Conservation (phyloP, 2,329 filamentous ascomycete species). For the Fusarium azukiicola region DNA sequence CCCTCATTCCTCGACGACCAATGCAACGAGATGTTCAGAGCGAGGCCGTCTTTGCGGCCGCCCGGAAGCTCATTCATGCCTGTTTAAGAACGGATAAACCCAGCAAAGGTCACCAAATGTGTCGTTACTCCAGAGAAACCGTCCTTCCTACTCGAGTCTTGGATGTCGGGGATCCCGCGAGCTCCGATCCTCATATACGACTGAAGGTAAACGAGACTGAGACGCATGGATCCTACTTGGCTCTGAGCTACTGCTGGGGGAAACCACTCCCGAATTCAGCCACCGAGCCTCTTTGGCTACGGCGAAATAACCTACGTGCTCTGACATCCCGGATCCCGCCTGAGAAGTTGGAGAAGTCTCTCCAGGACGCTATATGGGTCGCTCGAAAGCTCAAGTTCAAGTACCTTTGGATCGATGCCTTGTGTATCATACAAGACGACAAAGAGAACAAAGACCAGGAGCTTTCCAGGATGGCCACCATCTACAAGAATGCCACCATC, state of each 20-base stretch:
- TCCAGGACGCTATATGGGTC: background rate
- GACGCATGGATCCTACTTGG: background rate
- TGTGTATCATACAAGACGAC: slow-evolving; percentile 6
- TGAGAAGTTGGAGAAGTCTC: background rate
- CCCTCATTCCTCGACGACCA: background rate
- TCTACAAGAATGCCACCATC: slow-evolving; percentile 8
- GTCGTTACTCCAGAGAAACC: background rate
- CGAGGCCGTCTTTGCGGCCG: background rate
- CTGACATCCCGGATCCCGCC: background rate
- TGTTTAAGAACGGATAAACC: background rate
- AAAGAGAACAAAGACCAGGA: background rate
- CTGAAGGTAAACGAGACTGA: background rate
- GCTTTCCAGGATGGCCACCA: background rate
- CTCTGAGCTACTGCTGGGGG: slow-evolving; percentile 19
- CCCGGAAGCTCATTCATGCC: background rate
- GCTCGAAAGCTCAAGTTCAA: background rate
- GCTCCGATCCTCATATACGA: background rate
- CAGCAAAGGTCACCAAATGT: background rate
- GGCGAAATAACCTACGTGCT: background rate
- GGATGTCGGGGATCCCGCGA: background rate
- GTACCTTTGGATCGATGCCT: slow-evolving; percentile 4
- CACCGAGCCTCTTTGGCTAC: background rate
- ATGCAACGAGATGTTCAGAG: background rate
- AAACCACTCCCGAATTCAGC: background rate
- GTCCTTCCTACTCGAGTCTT: slow-evolving; percentile 15